Base-by-base conservation (phyloP, 805 yeast genomes). In the Saturnispora hagleri region DNA sequence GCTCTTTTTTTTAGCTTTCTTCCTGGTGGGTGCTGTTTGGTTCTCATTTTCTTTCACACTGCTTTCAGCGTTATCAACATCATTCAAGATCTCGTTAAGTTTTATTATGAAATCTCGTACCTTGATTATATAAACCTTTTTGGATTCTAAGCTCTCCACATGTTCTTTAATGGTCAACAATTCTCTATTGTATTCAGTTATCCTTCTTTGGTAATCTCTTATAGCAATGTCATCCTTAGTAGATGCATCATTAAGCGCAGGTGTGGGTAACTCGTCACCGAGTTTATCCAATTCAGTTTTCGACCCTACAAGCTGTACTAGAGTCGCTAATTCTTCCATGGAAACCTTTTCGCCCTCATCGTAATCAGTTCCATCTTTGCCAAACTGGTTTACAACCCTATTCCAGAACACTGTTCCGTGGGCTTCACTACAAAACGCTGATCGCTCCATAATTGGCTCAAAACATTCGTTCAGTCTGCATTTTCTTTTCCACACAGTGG, bases 351-450 rank as follows among this genome's bases (percentile, higher is more conserved):
- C 46, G 10, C 58, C 44, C 20, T 57, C 59, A 13, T 36, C 53
- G 22, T 33, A 43, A 20, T 36, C 46, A n/a, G 38, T 56, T 9
- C 51, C 52, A n/a, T 42, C 53, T 1, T 55, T 46, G 3, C 27
- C 40, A 46, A 60, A 57, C 38, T 53, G 55, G 7, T 50, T 34
- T 22, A 66, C 35, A 26, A 75, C 51, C 43, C 60, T 53, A 24
- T 57, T 61, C 66, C 78, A 68, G 55, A 66, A 83, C 53, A 54
- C 53, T 46, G 61, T 48, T 35, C 95, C 97, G 65, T 90, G 96
- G 26, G 77, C 86, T 20, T 73, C 75, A 15, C 80, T 68, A 63
- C 97, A 89, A 62, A 86, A 89, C 64, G 89, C 88, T 34, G 89
- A 79, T 22, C 60, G 62, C 1, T 62, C 54, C n/a, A 50, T 51